A percentile compares a stretch with the other conserved stretches of the same genome.
These are phyloP conservation scores for Eimeria acervulina DNA, from an alignment of 169 alveolate species.

Conservation along the genomic window DNA sequence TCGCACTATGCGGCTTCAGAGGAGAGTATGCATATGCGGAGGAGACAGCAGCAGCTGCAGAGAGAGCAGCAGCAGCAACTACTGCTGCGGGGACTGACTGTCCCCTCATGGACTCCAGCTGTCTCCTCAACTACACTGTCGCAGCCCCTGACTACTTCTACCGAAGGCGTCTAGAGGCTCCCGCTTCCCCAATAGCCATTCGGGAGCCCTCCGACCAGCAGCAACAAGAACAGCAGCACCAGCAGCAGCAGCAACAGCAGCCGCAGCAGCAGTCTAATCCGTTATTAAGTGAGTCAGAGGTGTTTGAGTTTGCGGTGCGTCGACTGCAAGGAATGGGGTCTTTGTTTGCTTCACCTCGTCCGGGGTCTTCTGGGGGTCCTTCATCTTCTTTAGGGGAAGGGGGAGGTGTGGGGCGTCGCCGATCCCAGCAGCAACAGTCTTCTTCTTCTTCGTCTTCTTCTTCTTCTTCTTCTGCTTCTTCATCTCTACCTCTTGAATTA, in stretches of 20 bases:
- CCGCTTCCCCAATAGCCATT: slow-evolving; percentile 1
- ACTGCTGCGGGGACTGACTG: background rate
- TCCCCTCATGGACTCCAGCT: slow-evolving; percentile 65
- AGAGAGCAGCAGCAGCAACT: too few relatives aligned
- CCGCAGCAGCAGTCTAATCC: background rate
- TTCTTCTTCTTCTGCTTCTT: too few relatives aligned
- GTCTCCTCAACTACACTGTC: slow-evolving; percentile 67
- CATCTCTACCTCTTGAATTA: slow-evolving; percentile 24
- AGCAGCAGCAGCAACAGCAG: background rate
- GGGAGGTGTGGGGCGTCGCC: slow-evolving; percentile 30
- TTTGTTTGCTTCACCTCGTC: background rate
- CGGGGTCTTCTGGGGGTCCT: background rate
- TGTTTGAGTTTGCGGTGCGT: slow-evolving; percentile 69
- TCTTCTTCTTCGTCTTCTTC: too few relatives aligned
- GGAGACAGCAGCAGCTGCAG: background rate
- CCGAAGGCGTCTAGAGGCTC: slow-evolving; percentile 47
- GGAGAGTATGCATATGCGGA: background rate
- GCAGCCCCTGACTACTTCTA: slow-evolving; percentile 65
- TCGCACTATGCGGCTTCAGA: background rate
- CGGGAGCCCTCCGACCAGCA: background rate
- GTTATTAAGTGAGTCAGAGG: slow-evolving; percentile 64
- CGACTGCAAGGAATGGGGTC: slow-evolving; percentile 67
- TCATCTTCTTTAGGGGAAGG: background rate
- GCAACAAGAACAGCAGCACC: slow-evolving; percentile 20
- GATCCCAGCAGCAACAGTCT: slow-evolving; percentile 45